A percentile compares a stretch with the other conserved stretches of the same genome.
phyloP scores from a whole-genome alignment of 2,329 filamentous ascomycete genomes.

The Sclerotinia glacialis region DNA sequence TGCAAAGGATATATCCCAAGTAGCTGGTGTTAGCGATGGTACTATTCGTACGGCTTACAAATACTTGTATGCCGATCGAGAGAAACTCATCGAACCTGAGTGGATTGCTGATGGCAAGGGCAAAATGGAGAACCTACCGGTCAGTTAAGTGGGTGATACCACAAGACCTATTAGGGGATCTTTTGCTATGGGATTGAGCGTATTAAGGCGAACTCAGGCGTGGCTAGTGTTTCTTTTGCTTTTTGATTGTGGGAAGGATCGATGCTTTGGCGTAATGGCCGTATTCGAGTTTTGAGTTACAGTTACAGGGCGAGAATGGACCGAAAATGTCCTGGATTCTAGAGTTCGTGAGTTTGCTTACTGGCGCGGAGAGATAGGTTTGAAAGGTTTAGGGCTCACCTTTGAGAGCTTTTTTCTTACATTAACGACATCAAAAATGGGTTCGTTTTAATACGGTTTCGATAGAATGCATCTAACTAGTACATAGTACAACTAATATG shows the following conservation, averaged over 20 bases:
- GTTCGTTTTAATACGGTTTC: constrained; percentile 6
- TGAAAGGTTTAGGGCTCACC: constrained; percentile 20
- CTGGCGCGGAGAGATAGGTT: constrained; percentile 19
- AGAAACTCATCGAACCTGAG: constrained; percentile 70
- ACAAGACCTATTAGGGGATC: constrained; percentile 17
- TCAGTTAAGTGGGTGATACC: constrained; percentile 38
- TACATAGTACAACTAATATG: neutral
- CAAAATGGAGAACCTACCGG: constrained; percentile 67
- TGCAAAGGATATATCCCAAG: constrained; percentile 80
- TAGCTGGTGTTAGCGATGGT: constrained; percentile 90
- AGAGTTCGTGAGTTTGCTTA: constrained; percentile 21
- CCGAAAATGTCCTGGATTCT: constrained; percentile 18
- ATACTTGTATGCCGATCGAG: constrained; percentile 71
- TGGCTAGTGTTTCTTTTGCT: constrained; percentile 21
- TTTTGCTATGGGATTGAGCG: constrained; percentile 17
- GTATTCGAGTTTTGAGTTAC: constrained; percentile 25
- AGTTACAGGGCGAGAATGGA: constrained; percentile 26
- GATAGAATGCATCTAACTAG: constrained; percentile 10
- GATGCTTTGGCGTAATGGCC: constrained; percentile 25
- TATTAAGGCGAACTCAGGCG: neutral
- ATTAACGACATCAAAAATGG: neutral
- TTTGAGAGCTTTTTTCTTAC: constrained; percentile 1
- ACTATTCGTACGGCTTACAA: constrained; percentile 97
- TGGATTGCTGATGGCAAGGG: constrained; percentile 72
- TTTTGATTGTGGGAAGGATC: constrained; percentile 24